Evolutionary conservation across 495 filamentous ascomycete genomes (phyloP).

Genomic region (Xylaria flabelliformis): DNA sequence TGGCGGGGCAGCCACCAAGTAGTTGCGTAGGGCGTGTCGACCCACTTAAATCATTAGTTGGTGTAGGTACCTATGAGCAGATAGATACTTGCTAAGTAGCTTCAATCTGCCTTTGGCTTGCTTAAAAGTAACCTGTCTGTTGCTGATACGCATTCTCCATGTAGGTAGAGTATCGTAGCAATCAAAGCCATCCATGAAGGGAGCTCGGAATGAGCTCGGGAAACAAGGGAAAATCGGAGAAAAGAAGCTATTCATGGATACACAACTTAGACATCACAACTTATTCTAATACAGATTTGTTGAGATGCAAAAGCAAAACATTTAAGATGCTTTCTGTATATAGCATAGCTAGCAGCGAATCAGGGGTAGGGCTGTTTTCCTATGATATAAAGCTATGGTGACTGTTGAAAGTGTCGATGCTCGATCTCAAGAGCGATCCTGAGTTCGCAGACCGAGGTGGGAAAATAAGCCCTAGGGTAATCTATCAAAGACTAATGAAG

Average conservation of each 20-base stretch:
- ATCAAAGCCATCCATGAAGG: not conserved
- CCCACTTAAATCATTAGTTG: not conserved
- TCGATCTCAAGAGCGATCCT: slow-evolving; percentile 38
- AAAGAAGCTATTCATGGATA: not conserved
- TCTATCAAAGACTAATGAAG: slow-evolving; percentile 44
- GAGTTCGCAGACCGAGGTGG: slow-evolving; percentile 35
- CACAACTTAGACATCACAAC: not conserved
- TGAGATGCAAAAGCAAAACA: not conserved
- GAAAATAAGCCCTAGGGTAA: slow-evolving; percentile 42
- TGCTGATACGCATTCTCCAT: not conserved
- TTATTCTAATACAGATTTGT: not conserved
- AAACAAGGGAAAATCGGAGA: not conserved
- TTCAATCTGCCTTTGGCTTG: not conserved
- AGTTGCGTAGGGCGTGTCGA: not conserved
- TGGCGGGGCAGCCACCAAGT: slow-evolving; percentile 16
- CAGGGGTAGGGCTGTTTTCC: slow-evolving; percentile 29
- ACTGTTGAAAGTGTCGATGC: slow-evolving; percentile 37
- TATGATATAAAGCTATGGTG: slow-evolving; percentile 34
- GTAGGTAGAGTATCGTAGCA: not conserved
- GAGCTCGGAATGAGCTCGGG: not conserved
- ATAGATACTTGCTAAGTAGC: not conserved
- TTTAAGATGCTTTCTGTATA: slow-evolving; percentile 12
- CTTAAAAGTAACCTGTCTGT: not conserved
- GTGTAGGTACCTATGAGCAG: not conserved
- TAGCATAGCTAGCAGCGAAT: slow-evolving; percentile 2